Conservation (phyloP, 192 early-diverging fungal species). For the Dissophora globulifera region DNA sequence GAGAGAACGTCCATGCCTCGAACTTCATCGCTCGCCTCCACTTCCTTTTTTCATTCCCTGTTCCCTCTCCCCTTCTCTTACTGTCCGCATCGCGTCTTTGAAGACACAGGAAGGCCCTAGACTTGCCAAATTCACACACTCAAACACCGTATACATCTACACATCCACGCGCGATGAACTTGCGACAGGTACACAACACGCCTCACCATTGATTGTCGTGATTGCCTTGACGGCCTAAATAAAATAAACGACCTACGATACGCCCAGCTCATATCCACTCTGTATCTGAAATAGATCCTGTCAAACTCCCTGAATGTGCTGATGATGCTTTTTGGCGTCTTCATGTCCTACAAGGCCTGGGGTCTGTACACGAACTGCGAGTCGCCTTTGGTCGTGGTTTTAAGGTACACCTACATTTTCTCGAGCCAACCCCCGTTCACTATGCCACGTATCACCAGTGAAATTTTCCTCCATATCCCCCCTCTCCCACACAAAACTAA, state of each 20-base stretch:
- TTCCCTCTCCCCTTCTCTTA: too few species aligned
- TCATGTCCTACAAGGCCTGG: slow-evolving; percentile 97
- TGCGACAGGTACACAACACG: slow-evolving; percentile 27
- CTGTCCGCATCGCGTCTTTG: too few species aligned
- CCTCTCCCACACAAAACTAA: too few species aligned
- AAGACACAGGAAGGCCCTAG: too few species aligned
- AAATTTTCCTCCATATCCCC: too few species aligned
- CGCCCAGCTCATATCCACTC: not conserved
- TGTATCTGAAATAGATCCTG: slow-evolving; percentile 27
- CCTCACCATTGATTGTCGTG: too few species aligned
- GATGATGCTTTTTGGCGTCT: slow-evolving; percentile 89
- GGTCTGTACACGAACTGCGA: slow-evolving; percentile 89
- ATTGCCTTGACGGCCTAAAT: too few species aligned
- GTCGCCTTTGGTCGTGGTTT: slow-evolving; percentile 96
- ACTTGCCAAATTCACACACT: too few species aligned
- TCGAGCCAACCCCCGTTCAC: not conserved
- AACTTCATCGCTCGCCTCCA: too few species aligned
- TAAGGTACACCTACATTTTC: slow-evolving; percentile 66
- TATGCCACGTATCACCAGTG: slow-evolving; percentile 1
- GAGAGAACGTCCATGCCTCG: too few species aligned
- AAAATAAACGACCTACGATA: not conserved
- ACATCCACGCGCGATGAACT: slow-evolving; percentile 21
- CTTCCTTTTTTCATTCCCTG: too few species aligned
- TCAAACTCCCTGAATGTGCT: slow-evolving; percentile 79
- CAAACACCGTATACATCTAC: not conserved